These are phyloP conservation scores for Paecilomyces niveus DNA, from an alignment of 2,329 filamentous ascomycete species.

Conservation along the genomic window DNA sequence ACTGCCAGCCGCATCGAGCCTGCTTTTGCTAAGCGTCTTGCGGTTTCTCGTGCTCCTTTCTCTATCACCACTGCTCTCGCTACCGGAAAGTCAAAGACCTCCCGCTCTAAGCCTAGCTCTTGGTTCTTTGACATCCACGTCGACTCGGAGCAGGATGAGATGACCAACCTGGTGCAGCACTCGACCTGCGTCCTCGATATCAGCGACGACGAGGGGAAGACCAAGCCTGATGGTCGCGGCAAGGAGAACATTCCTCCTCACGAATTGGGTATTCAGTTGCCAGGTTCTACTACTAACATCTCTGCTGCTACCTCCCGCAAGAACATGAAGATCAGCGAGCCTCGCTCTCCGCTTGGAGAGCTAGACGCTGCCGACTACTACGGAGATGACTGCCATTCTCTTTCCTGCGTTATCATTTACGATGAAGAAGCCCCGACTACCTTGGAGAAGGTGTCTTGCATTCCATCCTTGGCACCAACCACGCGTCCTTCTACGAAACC, in stretches of 20 bases:
- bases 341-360: slow-evolving; percentile 60
- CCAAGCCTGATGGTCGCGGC: slow-evolving; percentile 56
- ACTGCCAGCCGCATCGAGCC: slow-evolving; percentile 64
- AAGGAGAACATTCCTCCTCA: slow-evolving; percentile 90
- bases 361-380: slow-evolving; percentile 63
- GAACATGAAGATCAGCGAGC: slow-evolving; percentile 56
- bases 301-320: slow-evolving; percentile 22
- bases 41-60: slow-evolving; percentile 58
- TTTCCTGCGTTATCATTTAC: slow-evolving; percentile 56
- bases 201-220: slow-evolving; percentile 69
- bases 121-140: slow-evolving; percentile 97
- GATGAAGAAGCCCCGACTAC: slow-evolving; percentile 44
- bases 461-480: slow-evolving; percentile 1
- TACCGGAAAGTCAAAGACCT: slow-evolving; percentile 45
- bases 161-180: slow-evolving; percentile 89
- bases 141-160: slow-evolving; percentile 82
- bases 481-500: slow-evolving; percentile 5
- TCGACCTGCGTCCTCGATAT: slow-evolving; percentile 81
- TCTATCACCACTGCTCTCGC: slow-evolving; percentile 69
- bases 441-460: slow-evolving; percentile 10
- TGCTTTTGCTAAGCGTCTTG: slow-evolving; percentile 37
- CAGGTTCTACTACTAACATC: slow-evolving; percentile 22
- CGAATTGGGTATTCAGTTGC: slow-evolving; percentile 54
- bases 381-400: slow-evolving; percentile 56
- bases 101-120: slow-evolving; percentile 38